phyloP scores from a whole-genome alignment of 2,329 filamentous ascomycete genomes.

The Calonectria fujianensis region DNA sequence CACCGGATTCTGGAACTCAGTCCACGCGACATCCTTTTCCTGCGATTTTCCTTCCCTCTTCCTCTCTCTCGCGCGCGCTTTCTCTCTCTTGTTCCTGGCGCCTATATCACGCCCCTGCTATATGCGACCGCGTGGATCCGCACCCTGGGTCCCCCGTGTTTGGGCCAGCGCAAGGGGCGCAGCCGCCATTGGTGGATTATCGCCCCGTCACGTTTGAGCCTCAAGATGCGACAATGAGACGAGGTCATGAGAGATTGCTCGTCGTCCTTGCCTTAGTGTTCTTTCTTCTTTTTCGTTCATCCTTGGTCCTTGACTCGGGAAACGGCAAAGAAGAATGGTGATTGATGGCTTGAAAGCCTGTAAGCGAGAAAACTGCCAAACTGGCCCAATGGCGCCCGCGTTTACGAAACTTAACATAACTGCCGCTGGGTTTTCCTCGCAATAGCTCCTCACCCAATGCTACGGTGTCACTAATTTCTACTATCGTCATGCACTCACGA shows the following conservation, averaged over 20 bases:
- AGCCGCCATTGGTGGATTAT: conserved; percentile 54
- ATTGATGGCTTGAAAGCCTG: neutral
- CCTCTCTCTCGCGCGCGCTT: no score
- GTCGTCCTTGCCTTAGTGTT: conserved; percentile 26
- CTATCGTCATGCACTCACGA: neutral
- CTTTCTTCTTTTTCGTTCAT: neutral
- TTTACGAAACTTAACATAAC: neutral
- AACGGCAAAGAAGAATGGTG: no score
- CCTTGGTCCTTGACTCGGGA: no score
- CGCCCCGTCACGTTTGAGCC: conserved; percentile 53
- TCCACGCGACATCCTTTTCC: conserved; percentile 4
- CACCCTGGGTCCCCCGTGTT: conserved; percentile 44
- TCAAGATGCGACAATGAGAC: conserved; percentile 46
- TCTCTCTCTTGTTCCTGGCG: conserved; percentile 1
- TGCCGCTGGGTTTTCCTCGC: neutral
- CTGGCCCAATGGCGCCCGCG: neutral
- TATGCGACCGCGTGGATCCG: conserved; percentile 13
- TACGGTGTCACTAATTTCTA: neutral
- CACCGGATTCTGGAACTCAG: conserved; percentile 56
- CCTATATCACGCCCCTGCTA: neutral
- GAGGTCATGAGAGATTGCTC: conserved; percentile 37
- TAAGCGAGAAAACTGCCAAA: neutral
- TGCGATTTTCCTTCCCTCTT: conserved; percentile 2
- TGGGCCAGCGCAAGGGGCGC: conserved; percentile 55
- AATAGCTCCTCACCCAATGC: neutral